Conservation (phyloP, 73 alveolate species). For the Paramecium octaurelia region DNA sequence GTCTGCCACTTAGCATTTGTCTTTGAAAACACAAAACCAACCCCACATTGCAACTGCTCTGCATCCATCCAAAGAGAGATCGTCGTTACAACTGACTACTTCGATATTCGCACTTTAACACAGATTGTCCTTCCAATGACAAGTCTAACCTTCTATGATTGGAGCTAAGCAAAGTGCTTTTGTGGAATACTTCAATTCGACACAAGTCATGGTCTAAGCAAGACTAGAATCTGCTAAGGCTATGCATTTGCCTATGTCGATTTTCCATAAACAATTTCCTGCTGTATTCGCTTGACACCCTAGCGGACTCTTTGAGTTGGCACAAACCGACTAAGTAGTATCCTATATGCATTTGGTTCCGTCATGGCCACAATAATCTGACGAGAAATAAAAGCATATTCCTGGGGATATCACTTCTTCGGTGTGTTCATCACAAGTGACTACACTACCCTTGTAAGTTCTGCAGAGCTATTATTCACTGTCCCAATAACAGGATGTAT, state of each 20-base stretch:
- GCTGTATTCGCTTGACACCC: background rate
- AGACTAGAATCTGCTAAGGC: background rate
- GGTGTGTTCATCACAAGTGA: background rate
- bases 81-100: background rate
- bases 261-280: conserved; percentile 5
- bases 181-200: background rate
- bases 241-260: background rate
- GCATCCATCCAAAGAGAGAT: background rate
- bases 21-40: background rate
- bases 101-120: background rate
- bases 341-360: background rate
- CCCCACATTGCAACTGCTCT: background rate
- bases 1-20: background rate
- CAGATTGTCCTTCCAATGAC: background rate
- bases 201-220: background rate
- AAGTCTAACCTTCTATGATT: background rate
- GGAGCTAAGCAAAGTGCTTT: background rate
- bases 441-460: background rate
- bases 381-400: background rate
- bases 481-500: background rate
- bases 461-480: background rate
- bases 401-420: background rate
- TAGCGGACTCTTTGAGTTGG: background rate
- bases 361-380: background rate
- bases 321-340: background rate